Base-by-base conservation (phyloP, 148 eudicot genomes). In the Nepenthes mirabilis region DNA sequence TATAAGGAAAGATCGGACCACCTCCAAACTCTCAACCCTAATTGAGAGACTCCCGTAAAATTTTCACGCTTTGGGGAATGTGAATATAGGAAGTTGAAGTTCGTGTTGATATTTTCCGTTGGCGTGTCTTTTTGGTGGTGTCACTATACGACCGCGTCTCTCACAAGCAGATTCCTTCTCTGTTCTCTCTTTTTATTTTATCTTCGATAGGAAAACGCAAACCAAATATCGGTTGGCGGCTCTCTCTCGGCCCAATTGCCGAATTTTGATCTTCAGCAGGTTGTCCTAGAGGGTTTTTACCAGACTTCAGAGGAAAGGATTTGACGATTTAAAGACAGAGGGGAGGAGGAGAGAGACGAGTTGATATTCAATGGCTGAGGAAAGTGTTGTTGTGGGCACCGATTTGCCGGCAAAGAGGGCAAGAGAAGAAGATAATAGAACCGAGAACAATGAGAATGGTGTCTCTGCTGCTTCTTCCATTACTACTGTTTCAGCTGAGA, bases 371-470 rank as follows among this genome's bases (percentile, higher is more conserved):
- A 81, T 78, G 85, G 82, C 85, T 23, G 69, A 75, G 53, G 70
- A 65, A 34, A 66, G 61, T 61, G 67, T 75, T 55, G 35, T 33
- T 47, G 53, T 62, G 52, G 75, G 64, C 1, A 58, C 52, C 7
- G 86, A 77, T 70, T 78, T 70, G 37, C 80, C 82, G 33, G 70
- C 62, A 10, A 78, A 78, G 59, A 81, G 75, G 55, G 82, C 65
- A 12, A 70, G 80, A 57, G 80, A 68, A 43, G 78, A 72, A 14
- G 77, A 65, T 55, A 70, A 47, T 6, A 59, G 45, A 59, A 64
- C 33, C 11, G 64, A 72, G 55, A 62, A 55, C 54, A 68, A 61
- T 66, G 57, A 43, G 8, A 58, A 70, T 53, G 66, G 61, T 11
- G 63, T 47, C 52, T 52, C 63, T 52, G 55, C 55, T 52, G n/a